Conservation (phyloP, 352 stramenopile genomes). For the Phytophthora colocasiae region DNA sequence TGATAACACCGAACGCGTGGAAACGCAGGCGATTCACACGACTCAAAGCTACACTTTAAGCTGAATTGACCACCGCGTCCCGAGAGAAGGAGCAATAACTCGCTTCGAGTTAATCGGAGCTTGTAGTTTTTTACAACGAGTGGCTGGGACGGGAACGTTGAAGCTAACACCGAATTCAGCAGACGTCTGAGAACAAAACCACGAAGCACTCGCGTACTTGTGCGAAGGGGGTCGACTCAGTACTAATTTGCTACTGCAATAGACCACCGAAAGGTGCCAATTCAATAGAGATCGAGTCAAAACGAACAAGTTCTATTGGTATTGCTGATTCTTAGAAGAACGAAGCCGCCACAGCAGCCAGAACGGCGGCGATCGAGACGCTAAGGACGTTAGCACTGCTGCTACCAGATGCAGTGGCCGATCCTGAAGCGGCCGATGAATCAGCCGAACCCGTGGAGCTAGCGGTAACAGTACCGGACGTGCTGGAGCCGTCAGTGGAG, state of each 20-base stretch:
- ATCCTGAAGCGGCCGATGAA: background rate
- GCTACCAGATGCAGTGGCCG: background rate
- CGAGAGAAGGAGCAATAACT: background rate
- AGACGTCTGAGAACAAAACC: constrained; percentile 5
- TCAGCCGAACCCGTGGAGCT: constrained; percentile 2
- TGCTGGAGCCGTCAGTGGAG: constrained; percentile 7
- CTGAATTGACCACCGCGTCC: background rate
- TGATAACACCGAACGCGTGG: constrained; percentile 5
- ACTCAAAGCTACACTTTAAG: background rate
- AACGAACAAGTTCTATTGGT: background rate
- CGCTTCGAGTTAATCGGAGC: background rate
- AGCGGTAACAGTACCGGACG: constrained; percentile 2
- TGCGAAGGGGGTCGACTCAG: background rate
- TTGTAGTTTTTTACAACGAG: constrained; percentile 4
- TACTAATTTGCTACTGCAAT: background rate
- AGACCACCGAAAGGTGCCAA: background rate
- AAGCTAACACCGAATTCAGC: background rate
- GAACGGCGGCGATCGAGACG: background rate
- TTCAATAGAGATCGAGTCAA: background rate
- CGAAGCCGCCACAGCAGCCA: background rate
- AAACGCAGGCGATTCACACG: constrained; percentile 1
- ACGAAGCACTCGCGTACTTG: background rate
- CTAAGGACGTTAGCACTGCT: background rate
- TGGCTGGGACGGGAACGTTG: background rate
- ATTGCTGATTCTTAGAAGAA: background rate